phyloP scores from a whole-genome alignment of 371 early-diverging fungal genomes.

The Syncephalastrum monosporum region DNA sequence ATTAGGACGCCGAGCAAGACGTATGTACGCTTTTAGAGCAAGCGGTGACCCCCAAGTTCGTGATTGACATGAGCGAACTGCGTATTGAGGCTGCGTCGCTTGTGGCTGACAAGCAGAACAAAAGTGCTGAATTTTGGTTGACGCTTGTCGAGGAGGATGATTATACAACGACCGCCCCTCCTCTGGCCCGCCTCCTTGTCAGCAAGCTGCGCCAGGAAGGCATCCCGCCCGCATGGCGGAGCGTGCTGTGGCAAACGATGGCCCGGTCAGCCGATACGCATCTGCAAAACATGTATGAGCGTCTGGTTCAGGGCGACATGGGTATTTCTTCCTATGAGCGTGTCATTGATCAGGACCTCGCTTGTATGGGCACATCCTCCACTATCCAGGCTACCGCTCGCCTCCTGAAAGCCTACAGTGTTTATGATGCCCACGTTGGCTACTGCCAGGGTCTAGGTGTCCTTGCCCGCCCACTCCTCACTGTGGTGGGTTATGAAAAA shows the following conservation, averaged over 20 bases:
- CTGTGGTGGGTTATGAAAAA: slow-evolving; percentile 61
- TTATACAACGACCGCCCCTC: neutral
- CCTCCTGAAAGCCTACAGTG: slow-evolving; percentile 85
- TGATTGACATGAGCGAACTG: too few species aligned
- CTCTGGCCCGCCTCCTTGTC: slow-evolving; percentile 7
- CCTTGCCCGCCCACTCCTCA: slow-evolving; percentile 85
- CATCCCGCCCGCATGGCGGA: slow-evolving; percentile 45
- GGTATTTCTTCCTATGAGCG: slow-evolving; percentile 59
- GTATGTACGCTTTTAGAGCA: too few species aligned
- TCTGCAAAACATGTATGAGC: slow-evolving; percentile 71
- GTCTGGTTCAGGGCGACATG: slow-evolving; percentile 59
- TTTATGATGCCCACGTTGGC: slow-evolving; percentile 92
- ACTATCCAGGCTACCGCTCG: slow-evolving; percentile 60
- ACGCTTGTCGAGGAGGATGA: too few species aligned
- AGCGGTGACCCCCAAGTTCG: too few species aligned
- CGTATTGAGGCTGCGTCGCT: too few species aligned
- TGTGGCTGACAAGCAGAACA: too few species aligned
- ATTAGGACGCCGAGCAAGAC: too few species aligned
- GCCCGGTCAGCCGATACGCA: slow-evolving; percentile 63
- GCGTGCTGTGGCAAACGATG: slow-evolving; percentile 86
- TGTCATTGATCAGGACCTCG: slow-evolving; percentile 80
- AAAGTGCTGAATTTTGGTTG: too few species aligned
- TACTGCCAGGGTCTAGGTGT: slow-evolving; percentile 97
- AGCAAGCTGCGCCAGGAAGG: slow-evolving; percentile 9
- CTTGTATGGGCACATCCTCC: slow-evolving; percentile 74